Percentiles rank a stretch among this genome's conserved stretches.
Evolutionary conservation across 352 stramenopile species (phyloP).

Genomic region (Albugo candida): DNA sequence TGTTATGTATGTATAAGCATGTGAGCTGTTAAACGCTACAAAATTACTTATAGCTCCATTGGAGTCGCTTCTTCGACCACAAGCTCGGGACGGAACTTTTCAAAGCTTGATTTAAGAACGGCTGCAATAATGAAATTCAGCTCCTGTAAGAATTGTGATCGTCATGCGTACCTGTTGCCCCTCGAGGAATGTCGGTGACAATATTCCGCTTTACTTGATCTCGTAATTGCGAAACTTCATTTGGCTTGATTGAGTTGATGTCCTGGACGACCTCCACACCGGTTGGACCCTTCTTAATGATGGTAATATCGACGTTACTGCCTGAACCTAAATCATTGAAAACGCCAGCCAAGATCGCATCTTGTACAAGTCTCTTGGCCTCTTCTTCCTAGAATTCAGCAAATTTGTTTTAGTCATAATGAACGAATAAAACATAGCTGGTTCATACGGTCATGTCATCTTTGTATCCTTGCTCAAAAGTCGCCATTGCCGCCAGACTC

Average conservation of each 20-base stretch:
- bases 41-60: conserved; percentile 54
- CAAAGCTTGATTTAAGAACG: conserved; percentile 52
- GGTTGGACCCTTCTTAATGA: conserved; percentile 47
- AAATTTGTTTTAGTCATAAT: not conserved
- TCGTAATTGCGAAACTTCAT: conserved; percentile 79
- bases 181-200: conserved; percentile 61
- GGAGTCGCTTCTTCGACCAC: conserved; percentile 51
- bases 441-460: conserved; percentile 79
- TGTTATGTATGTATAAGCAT: not conserved
- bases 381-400: conserved; percentile 84
- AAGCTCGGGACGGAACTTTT: conserved; percentile 34
- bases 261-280: conserved; percentile 74
- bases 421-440: not conserved
- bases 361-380: conserved; percentile 90
- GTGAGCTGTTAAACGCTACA: not conserved
- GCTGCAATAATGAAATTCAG: conserved; percentile 9
- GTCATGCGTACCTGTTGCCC: conserved; percentile 43
- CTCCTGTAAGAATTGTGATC: not conserved
- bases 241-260: conserved; percentile 86
- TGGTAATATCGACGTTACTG: conserved; percentile 22
- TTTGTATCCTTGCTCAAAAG: conserved; percentile 91
- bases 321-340: conserved; percentile 95
- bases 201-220: conserved; percentile 71
- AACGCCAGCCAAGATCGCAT: conserved; percentile 92
- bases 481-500: conserved; percentile 93